Evolutionary conservation across 75 land plant genomes (phyloP).

Genomic region (Azolla pinnata): DNA sequence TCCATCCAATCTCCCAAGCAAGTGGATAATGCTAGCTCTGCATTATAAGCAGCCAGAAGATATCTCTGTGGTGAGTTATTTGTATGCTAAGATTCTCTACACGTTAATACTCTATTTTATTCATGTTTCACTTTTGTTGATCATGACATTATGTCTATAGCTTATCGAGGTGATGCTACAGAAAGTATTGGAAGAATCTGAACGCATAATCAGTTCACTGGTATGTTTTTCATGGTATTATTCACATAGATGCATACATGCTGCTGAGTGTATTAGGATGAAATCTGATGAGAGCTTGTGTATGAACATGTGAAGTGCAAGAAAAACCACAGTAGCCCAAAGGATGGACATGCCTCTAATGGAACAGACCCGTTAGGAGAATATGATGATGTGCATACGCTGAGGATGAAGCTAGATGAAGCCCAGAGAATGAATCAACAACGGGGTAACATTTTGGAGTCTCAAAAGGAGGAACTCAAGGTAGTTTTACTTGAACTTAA

Average conservation of each 20-base stretch:
- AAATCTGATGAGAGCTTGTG: no score
- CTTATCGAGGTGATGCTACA: constrained; percentile 51
- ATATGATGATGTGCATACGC: neutral
- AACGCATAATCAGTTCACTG: constrained; percentile 10
- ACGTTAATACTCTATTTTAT: neutral
- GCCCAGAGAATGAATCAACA: neutral
- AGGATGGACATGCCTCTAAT: no score
- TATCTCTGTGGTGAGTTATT: constrained; percentile 49
- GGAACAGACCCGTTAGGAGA: neutral
- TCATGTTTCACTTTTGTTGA: neutral
- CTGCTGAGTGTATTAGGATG: no score
- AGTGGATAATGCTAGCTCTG: constrained; percentile 37
- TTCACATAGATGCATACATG: no score
- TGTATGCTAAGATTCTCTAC: neutral
- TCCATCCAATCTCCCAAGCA: constrained; percentile 16
- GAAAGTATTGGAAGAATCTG: constrained; percentile 62
- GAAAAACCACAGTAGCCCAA: neutral
- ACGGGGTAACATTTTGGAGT: constrained; percentile 22
- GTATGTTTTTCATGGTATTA: neutral
- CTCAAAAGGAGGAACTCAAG: constrained; percentile 45
- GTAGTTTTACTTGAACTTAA: no score
- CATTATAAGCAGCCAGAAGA: constrained; percentile 61
- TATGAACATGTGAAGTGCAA: neutral
- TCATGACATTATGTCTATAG: constrained; percentile 20
- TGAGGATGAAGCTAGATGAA: constrained; percentile 2